These are phyloP conservation scores for Colletotrichum acutatum DNA, from an alignment of 2,329 filamentous ascomycete species.

Conservation along the genomic window DNA sequence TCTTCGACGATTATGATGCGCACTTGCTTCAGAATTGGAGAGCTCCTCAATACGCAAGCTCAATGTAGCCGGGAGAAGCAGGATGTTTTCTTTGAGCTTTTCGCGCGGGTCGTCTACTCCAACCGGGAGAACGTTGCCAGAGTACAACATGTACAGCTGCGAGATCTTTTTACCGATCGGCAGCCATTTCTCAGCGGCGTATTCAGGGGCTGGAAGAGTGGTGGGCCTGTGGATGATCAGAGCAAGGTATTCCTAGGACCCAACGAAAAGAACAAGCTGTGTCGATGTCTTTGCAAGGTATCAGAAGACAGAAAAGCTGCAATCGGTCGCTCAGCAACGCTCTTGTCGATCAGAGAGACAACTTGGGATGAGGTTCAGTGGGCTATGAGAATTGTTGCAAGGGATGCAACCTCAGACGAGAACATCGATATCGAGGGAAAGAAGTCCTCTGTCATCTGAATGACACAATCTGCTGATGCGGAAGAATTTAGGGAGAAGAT, in stretches of 20 bases:
- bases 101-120: conserved; percentile 69
- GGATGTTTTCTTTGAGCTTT: conserved; percentile 68
- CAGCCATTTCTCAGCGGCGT: conserved; percentile 55
- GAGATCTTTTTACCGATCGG: conserved; percentile 69
- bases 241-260: conserved; percentile 4
- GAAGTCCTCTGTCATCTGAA: neutral
- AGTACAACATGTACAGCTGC: conserved; percentile 73
- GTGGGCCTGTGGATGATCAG: conserved; percentile 3
- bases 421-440: neutral
- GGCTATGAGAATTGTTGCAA: conserved; percentile 7
- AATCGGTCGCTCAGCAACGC: conserved; percentile 15
- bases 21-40: conserved; percentile 73
- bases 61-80: conserved; percentile 46
- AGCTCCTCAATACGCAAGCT: conserved; percentile 63
- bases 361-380: conserved; percentile 31
- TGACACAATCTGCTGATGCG: neutral
- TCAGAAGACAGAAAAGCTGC: neutral
- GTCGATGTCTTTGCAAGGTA: conserved; percentile 33
- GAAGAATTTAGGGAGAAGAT: neutral
- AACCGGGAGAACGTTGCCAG: conserved; percentile 59
- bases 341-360: conserved; percentile 32
- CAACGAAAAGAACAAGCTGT: conserved; percentile 8
- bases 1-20: conserved; percentile 59
- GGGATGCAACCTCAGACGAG: conserved; percentile 5
- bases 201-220: conserved; percentile 23